A percentile compares a stretch with the other conserved stretches of the same genome.
These are phyloP conservation scores for Rachicladosporium sp. DNA, from an alignment of 2,329 filamentous ascomycete species.

Conservation along the genomic window DNA sequence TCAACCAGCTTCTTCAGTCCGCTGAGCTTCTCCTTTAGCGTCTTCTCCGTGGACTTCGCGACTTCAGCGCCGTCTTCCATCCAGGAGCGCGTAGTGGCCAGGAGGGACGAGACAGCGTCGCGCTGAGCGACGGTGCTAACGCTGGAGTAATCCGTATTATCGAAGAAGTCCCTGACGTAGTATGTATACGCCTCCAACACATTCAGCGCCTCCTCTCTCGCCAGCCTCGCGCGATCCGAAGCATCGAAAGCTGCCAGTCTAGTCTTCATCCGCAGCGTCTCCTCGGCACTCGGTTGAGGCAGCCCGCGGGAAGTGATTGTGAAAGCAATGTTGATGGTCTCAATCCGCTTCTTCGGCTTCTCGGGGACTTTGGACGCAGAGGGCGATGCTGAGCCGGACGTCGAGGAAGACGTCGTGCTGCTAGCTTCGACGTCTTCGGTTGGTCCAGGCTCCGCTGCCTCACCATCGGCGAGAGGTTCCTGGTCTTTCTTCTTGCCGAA, in stretches of 20 bases:
- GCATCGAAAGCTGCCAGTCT: constrained; percentile 68
- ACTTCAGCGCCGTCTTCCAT: constrained; percentile 64
- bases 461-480: constrained; percentile 48
- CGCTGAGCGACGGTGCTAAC: constrained; percentile 60
- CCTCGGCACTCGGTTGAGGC: constrained; percentile 46
- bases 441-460: constrained; percentile 36
- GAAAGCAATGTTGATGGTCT: constrained; percentile 41
- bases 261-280: constrained; percentile 49
- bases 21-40: constrained; percentile 64
- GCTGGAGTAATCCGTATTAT: constrained; percentile 60
- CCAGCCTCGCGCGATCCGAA: constrained; percentile 65
- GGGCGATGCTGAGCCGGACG: constrained; percentile 34
- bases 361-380: constrained; percentile 30
- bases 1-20: constrained; percentile 64
- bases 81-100: constrained; percentile 70
- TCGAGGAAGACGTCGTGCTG: constrained; percentile 24
- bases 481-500: constrained; percentile 88
- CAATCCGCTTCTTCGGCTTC: constrained; percentile 36
- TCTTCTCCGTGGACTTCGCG: constrained; percentile 58
- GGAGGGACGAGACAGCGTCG: constrained; percentile 51
- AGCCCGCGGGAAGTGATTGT: constrained; percentile 35
- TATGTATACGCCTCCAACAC: constrained; percentile 92
- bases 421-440: constrained; percentile 30
- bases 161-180: constrained; percentile 68
- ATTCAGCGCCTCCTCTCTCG: constrained; percentile 79